These are phyloP conservation scores for Syncephalastrum sp. DNA, from an alignment of 371 early-diverging fungal species.

Conservation along the genomic window DNA sequence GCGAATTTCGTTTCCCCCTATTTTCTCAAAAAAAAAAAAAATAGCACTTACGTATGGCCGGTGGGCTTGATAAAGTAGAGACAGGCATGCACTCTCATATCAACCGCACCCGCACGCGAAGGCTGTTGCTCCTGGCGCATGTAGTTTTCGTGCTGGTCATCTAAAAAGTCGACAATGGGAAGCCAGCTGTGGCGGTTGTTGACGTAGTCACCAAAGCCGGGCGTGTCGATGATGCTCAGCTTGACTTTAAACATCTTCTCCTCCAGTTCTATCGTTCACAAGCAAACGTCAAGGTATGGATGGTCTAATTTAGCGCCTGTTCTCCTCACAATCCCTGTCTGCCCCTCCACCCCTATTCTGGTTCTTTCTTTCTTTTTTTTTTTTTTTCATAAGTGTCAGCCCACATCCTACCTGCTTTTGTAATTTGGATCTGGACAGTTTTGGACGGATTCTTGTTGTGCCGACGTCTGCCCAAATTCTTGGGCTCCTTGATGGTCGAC, in stretches of 20 bases:
- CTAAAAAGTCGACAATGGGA: constrained; percentile 80
- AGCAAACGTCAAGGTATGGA: too few species aligned
- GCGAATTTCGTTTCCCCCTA: neutral
- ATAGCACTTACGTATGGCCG: constrained; percentile 71
- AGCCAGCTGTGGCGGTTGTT: constrained; percentile 74
- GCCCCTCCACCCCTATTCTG: constrained; percentile 1
- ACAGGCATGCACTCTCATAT: constrained; percentile 86
- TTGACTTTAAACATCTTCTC: constrained; percentile 96
- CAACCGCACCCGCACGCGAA: constrained; percentile 57
- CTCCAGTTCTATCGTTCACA: constrained; percentile 67
- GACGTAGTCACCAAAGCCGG: constrained; percentile 91
- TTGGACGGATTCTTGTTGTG: constrained; percentile 62
- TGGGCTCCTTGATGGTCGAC: constrained; percentile 61
- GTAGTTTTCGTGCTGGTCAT: constrained; percentile 93
- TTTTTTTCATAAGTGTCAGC: neutral
- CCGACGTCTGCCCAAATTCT: constrained; percentile 15
- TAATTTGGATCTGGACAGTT: constrained; percentile 80
- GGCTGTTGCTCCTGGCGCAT: constrained; percentile 75
- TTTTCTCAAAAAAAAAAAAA: neutral
- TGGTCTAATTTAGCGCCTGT: too few species aligned
- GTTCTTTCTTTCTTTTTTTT: neutral
- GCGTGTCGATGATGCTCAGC: constrained; percentile 89
- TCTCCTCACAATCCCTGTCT: too few species aligned
- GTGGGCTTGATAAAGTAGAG: constrained; percentile 93
- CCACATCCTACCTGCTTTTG: constrained; percentile 14